Evolutionary conservation across 805 yeast species (phyloP).

Genomic region (Scheffersomyces ergatensis): DNA sequence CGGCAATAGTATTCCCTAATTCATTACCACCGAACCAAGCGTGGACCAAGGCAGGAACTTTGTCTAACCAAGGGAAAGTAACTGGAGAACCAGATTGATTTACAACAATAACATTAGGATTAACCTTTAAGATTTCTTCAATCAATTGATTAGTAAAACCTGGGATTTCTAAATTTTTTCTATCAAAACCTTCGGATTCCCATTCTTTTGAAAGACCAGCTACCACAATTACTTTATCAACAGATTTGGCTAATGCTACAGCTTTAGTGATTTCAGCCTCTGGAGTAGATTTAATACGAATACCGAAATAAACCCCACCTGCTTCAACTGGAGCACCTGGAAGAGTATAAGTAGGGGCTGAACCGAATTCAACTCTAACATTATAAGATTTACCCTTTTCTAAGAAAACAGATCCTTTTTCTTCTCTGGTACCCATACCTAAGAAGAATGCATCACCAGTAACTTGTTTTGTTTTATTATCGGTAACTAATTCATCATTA

Average conservation of each 20-base stretch:
- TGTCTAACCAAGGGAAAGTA: conserved; percentile 49
- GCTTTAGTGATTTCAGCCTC: conserved; percentile 34
- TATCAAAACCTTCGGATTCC: conserved; percentile 62
- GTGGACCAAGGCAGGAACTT: conserved; percentile 24
- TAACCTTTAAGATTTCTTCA: conserved; percentile 41
- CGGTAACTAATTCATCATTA: conserved; percentile 52
- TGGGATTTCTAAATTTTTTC: conserved; percentile 51
- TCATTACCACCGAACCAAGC: conserved; percentile 45
- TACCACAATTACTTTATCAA: conserved; percentile 51
- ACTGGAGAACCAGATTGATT: conserved; percentile 64
- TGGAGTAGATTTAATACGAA: conserved; percentile 14
- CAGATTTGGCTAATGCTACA: conserved; percentile 45
- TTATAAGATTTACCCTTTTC: conserved; percentile 45
- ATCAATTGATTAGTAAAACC: conserved; percentile 45
- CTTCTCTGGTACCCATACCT: conserved; percentile 55
- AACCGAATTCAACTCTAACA: conserved; percentile 49
- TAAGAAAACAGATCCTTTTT: conserved; percentile 32
- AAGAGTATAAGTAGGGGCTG: conserved; percentile 37
- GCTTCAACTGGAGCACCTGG: conserved; percentile 11
- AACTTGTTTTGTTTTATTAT: conserved; percentile 52
- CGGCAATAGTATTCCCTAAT: conserved; percentile 57
- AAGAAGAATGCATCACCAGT: conserved; percentile 49
- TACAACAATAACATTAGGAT: conserved; percentile 51
- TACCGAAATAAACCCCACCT: conserved; percentile 25
- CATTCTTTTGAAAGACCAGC: conserved; percentile 54